Evolutionary conservation across 306 rosid genomes (phyloP), one percentile per base, ranked within the genome.

Genomic region (Parietaria judaica): DNA sequence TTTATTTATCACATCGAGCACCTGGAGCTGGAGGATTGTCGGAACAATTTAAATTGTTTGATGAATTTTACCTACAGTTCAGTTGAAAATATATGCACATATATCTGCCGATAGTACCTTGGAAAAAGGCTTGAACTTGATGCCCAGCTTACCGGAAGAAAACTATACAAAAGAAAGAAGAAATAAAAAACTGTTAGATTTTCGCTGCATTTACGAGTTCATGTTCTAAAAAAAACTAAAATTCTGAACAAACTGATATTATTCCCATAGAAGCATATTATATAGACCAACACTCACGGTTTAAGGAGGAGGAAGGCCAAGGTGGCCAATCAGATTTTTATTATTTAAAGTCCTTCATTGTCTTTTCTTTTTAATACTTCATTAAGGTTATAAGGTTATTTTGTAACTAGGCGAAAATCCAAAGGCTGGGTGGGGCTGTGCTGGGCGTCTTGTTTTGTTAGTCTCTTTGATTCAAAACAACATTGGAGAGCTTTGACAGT

Each of bases 81-180:
- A 63, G 8, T 34, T 6, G 45, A 48, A 31, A 8, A n/a, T 5
- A 37, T 14, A n/a, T 36, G 66, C 38, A 39, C 39, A 14, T 6
- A 14, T 49, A 41, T 64, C 35, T 49, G 41, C 64, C 68, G 59
- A 67, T 62, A 61, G 67, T 91, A 94, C 99, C 99, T 94, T 94
- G 14, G 99, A 94, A 74, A 84, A 84, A 12, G 94, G 61, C 83
- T 94, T 94, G 78, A 88, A 94, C 74, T 88, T 94, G 74, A 77
- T 63, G 59, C 99, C 99, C 56, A 94, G 65, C 68, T 78, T 82
- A 56, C 87, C 94, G 61, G 74, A 72, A 51, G 83, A 84, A 69
- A 94, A 94, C 99, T 94, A 86, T 56, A 76, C 14, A 64, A 56
- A 77, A 77, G 31, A 23, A 80, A 79, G 52, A 65, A 36, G 56